These are phyloP conservation scores for Triticum timopheevii DNA, from an alignment of 176 grass and related monocot genomes.

Conservation along the genomic window DNA sequence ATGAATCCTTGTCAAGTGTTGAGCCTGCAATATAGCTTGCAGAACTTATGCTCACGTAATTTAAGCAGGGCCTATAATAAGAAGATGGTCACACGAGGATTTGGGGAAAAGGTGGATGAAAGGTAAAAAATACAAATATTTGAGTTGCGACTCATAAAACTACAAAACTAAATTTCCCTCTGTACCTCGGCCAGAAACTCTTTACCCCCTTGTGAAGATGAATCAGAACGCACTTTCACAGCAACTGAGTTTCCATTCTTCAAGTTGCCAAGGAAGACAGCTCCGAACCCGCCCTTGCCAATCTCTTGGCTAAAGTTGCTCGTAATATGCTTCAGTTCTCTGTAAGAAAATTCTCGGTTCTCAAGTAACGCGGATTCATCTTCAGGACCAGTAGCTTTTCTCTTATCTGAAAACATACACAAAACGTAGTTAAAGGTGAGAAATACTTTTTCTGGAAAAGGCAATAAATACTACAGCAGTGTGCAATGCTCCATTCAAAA, in stretches of 20 bases:
- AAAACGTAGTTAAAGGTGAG: not conserved
- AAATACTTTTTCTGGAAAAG: not conserved
- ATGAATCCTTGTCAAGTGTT: conserved; percentile 57
- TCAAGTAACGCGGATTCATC: conserved; percentile 12
- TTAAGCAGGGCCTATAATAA: not conserved
- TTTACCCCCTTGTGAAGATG: conserved; percentile 46
- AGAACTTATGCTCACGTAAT: not conserved
- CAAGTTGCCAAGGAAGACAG: conserved; percentile 54
- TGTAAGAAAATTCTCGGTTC: conserved; percentile 55
- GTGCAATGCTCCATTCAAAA: not conserved
- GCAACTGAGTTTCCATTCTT: conserved; percentile 58
- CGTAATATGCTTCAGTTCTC: conserved; percentile 55
- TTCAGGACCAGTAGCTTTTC: conserved; percentile 13
- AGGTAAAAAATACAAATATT: not conserved
- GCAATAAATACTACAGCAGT: not conserved
- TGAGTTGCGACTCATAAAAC: not conserved
- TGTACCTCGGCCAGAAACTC: conserved; percentile 71
- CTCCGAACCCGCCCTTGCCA: conserved; percentile 66
- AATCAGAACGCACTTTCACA: conserved; percentile 48
- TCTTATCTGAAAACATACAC: conserved; percentile 13
- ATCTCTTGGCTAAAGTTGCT: conserved; percentile 54
- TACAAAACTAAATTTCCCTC: not conserved
- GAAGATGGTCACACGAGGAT: not conserved
- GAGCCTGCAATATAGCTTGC: conserved; percentile 39
- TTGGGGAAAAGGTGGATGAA: not conserved